Conservation (phyloP, 2,329 filamentous ascomycete genomes). For the Conoideocrella luteorostrata region DNA sequence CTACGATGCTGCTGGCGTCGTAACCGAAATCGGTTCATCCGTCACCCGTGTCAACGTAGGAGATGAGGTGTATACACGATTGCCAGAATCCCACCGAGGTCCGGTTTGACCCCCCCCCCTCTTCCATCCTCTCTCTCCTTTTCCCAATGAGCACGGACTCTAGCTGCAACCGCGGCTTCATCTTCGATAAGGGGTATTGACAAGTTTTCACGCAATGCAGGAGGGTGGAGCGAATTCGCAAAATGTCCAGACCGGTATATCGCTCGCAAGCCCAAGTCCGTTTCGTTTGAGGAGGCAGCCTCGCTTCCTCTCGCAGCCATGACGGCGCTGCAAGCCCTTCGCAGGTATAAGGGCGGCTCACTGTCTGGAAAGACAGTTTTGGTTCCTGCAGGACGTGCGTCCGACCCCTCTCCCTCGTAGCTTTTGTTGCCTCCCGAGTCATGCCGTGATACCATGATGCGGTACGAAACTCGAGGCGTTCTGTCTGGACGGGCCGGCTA, state of each 20-base stretch:
- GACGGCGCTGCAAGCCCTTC: slow-evolving; percentile 33
- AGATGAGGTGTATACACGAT: slow-evolving; percentile 16
- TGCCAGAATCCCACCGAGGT: slow-evolving; percentile 17
- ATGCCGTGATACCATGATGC: no score
- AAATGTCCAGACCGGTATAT: slow-evolving; percentile 24
- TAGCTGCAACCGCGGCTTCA: no score
- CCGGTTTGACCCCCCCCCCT: not conserved
- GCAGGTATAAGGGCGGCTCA: slow-evolving; percentile 30
- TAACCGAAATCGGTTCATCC: slow-evolving; percentile 26
- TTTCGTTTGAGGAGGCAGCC: slow-evolving; percentile 36
- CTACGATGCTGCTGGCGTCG: slow-evolving; percentile 33
- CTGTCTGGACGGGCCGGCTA: not conserved
- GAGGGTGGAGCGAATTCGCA: slow-evolving; percentile 31
- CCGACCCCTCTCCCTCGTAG: not conserved
- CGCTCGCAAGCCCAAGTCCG: slow-evolving; percentile 31
- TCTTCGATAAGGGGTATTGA: no score
- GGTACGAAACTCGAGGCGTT: no score
- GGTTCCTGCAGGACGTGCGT: slow-evolving; percentile 19
- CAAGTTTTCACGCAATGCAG: slow-evolving; percentile 13
- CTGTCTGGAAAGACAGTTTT: slow-evolving; percentile 27
- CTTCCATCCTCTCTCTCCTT: not conserved
- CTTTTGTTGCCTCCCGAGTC: no score
- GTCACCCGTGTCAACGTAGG: slow-evolving; percentile 27
- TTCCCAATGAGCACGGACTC: no score
- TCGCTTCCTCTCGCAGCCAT: slow-evolving; percentile 36